A percentile compares a stretch with the other conserved stretches of the same genome.
phyloP scores from a whole-genome alignment of 179 eudicot genomes.

The Silene noctiflora region DNA sequence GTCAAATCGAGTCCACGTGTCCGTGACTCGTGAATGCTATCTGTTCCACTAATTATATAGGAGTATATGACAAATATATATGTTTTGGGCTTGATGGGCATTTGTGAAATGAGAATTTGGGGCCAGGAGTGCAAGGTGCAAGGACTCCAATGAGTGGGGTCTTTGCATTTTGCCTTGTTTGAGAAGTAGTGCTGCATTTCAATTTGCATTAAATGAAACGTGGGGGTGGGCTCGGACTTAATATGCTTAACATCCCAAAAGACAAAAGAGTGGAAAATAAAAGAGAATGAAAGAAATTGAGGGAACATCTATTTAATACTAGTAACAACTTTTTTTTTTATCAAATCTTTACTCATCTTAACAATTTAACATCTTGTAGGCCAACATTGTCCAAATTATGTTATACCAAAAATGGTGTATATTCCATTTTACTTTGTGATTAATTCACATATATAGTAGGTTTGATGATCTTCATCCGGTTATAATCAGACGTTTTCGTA shows the following conservation, averaged over 20 bases:
- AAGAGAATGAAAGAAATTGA: background rate
- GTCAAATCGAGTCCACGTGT: too few species aligned
- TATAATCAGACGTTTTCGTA: too few species aligned
- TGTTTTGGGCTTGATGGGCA: too few species aligned
- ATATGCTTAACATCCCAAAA: background rate
- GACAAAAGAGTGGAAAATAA: background rate
- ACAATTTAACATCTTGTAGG: background rate
- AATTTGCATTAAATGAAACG: background rate
- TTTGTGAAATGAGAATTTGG: too few species aligned
- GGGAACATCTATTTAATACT: slow-evolving; percentile 13
- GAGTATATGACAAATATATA: too few species aligned
- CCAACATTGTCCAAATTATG: background rate
- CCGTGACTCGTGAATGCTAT: too few species aligned
- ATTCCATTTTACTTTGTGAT: background rate
- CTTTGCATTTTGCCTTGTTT: background rate
- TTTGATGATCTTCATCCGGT: too few species aligned
- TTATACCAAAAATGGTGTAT: background rate
- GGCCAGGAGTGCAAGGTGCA: too few species aligned
- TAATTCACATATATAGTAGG: too few species aligned
- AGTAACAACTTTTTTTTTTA: background rate
- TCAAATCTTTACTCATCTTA: background rate
- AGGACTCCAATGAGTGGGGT: background rate
- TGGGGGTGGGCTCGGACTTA: background rate
- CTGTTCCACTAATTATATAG: too few species aligned
- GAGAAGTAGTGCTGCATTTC: too few species aligned